These are phyloP conservation scores for Pleurotus eryngii DNA, from an alignment of 768 basidiomycete species.

Conservation along the genomic window DNA sequence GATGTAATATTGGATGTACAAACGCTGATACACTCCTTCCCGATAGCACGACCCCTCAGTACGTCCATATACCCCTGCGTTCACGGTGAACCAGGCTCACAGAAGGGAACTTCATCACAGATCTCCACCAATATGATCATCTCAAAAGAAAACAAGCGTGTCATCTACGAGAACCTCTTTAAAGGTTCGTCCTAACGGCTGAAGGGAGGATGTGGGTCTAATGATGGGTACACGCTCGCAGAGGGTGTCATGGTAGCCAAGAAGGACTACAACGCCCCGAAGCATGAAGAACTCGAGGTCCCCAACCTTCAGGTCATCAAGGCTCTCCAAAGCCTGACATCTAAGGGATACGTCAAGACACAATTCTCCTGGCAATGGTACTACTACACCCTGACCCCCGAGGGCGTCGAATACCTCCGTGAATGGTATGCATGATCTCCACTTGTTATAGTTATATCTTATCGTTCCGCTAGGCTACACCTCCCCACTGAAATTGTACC, in stretches of 20 bases:
- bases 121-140: constrained; percentile 82
- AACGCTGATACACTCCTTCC: not conserved
- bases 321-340: constrained; percentile 66
- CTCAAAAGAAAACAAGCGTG: constrained; percentile 89
- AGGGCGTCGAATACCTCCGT: constrained; percentile 95
- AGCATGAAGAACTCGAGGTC: constrained; percentile 86
- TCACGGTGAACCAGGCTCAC: not conserved
- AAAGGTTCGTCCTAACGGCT: constrained; percentile 62
- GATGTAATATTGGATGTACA: constrained; percentile 5
- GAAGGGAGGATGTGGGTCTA: not conserved
- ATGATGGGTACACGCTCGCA: constrained; percentile 21
- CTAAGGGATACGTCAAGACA: constrained; percentile 91
- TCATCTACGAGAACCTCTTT: constrained; percentile 99
- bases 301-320: constrained; percentile 72
- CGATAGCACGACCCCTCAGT: not conserved
- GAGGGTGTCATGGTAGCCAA: constrained; percentile 99
- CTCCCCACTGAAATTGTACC: constrained; percentile 96
- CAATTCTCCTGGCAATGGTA: constrained; percentile 99
- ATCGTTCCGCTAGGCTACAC: constrained; percentile 64
- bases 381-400: constrained; percentile 95
- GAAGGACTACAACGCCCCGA: constrained; percentile 97
- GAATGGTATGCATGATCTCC: constrained; percentile 55
- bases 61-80: not conserved
- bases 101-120: not conserved
- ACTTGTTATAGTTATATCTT: not conserved